A percentile compares a stretch with the other conserved stretches of the same genome.
These are phyloP conservation scores for Flaveria linearis DNA, from an alignment of 129 eudicot species.

Conservation along the genomic window DNA sequence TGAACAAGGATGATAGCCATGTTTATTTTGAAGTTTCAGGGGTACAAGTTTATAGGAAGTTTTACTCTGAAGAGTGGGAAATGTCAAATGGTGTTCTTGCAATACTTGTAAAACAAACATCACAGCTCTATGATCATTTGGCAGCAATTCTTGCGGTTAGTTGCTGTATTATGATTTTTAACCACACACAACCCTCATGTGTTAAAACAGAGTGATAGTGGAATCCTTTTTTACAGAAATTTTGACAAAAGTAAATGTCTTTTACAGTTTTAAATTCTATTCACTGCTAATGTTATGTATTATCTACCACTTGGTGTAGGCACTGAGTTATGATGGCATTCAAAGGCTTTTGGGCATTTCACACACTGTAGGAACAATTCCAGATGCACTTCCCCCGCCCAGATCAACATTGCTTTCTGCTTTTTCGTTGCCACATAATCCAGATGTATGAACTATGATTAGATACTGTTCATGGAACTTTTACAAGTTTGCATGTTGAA, in stretches of 20 bases:
- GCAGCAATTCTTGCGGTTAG: constrained; percentile 72
- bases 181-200: not conserved
- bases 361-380: constrained; percentile 66
- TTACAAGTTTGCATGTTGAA: constrained; percentile 11
- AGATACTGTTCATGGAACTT: constrained; percentile 1
- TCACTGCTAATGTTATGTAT: constrained; percentile 9
- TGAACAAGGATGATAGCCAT: constrained; percentile 17
- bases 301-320: constrained; percentile 43
- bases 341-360: constrained; percentile 70
- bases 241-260: constrained; percentile 14
- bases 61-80: constrained; percentile 84
- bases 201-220: not conserved
- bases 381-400: constrained; percentile 70
- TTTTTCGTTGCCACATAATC: constrained; percentile 60
- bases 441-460: constrained; percentile 56
- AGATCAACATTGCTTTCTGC: constrained; percentile 60
- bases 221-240: not conserved
- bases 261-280: not conserved
- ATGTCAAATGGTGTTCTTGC: constrained; percentile 76
- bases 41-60: constrained; percentile 67
- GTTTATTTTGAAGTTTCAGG: constrained; percentile 46
- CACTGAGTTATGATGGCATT: constrained; percentile 61
- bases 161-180: constrained; percentile 24
- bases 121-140: constrained; percentile 62
- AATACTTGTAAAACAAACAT: constrained; percentile 47